Conservation (phyloP, 495 filamentous ascomycete genomes). For the Tuber aestivum region DNA sequence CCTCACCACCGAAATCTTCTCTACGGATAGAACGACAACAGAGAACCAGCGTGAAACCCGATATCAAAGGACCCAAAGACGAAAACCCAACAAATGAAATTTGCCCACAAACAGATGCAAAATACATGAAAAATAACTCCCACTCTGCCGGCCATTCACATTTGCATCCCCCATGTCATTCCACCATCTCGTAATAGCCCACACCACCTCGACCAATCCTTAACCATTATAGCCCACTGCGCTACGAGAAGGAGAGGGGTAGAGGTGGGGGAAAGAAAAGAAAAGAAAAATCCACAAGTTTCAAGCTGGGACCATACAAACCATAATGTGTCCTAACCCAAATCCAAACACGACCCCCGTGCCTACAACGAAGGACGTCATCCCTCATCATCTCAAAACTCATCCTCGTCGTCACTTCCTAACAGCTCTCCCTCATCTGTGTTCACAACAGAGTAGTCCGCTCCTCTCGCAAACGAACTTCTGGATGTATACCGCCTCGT, state of each 20-base stretch:
- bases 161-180: background rate
- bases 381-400: slow-evolving; percentile 50
- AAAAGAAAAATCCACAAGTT: background rate
- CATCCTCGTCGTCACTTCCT: slow-evolving; percentile 89
- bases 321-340: background rate
- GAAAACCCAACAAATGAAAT: background rate
- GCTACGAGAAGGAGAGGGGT: background rate
- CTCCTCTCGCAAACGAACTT: slow-evolving; percentile 75
- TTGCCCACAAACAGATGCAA: background rate
- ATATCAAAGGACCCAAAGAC: background rate
- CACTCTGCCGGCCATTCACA: background rate
- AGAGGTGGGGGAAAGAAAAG: background rate
- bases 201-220: background rate
- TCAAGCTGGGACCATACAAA: slow-evolving; percentile 1
- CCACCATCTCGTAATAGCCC: background rate
- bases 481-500: slow-evolving; percentile 69
- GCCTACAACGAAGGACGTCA: slow-evolving; percentile 4
- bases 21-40: background rate
- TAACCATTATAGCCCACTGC: background rate
- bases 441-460: slow-evolving; percentile 80
- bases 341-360: background rate
- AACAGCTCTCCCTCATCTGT: slow-evolving; percentile 90
- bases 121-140: slow-evolving; percentile 4
- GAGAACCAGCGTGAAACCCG: background rate
- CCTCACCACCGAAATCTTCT: background rate